Percentiles rank a stretch among this genome's conserved stretches.
Evolutionary conservation across 2,329 filamentous ascomycete genomes (phyloP).

Genomic region (Hysterium pulicare): DNA sequence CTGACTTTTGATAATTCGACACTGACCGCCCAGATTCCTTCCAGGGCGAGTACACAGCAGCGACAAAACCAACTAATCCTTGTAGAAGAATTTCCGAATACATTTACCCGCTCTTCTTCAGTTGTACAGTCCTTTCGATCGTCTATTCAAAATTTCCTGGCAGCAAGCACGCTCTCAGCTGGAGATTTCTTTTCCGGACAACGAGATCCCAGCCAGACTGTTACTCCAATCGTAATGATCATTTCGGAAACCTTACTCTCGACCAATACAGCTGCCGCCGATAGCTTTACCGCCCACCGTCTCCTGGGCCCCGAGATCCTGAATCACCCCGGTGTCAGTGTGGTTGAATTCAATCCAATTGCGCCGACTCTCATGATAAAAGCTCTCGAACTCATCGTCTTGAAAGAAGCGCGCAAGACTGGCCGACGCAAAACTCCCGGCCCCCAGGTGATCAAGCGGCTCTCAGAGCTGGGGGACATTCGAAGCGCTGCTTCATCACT

Average conservation of each 20-base stretch:
- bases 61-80: constrained; percentile 42
- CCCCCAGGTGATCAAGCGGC: constrained; percentile 69
- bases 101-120: constrained; percentile 43
- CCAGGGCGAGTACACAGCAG: constrained; percentile 11
- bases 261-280: constrained; percentile 77
- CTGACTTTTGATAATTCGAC: constrained; percentile 50
- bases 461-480: constrained; percentile 87
- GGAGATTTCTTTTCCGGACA: constrained; percentile 38
- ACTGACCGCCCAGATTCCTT: constrained; percentile 7
- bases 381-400: constrained; percentile 75
- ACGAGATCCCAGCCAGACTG: constrained; percentile 15
- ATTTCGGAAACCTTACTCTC: constrained; percentile 88
- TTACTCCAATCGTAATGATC: constrained; percentile 73
- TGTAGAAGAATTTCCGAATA: constrained; percentile 52
- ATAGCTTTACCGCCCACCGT: constrained; percentile 90
- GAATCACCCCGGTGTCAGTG: constrained; percentile 71
- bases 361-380: constrained; percentile 82
- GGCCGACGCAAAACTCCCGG: constrained; percentile 73
- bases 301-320: constrained; percentile 83
- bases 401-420: constrained; percentile 80
- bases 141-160: constrained; percentile 71
- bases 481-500: constrained; percentile 88
- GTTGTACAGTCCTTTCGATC: constrained; percentile 59
- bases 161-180: constrained; percentile 60
- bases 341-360: constrained; percentile 91